Evolutionary conservation across 345 rosid genomes (phyloP).

Genomic region (Carallia brachiata): DNA sequence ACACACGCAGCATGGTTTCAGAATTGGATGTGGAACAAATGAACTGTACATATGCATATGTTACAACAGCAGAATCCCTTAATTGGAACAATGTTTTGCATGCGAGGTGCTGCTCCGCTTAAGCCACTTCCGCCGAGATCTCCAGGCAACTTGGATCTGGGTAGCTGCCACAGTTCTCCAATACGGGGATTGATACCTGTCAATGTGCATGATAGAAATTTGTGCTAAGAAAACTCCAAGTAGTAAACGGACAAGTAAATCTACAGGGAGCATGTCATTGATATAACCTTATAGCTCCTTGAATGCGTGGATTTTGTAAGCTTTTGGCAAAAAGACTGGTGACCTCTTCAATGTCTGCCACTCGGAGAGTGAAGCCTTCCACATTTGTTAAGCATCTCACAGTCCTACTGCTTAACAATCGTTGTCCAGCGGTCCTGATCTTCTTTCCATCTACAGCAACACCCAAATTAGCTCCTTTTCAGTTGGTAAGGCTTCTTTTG

Average conservation of each 20-base stretch:
- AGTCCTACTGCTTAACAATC: conserved; percentile 50
- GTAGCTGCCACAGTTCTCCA: conserved; percentile 67
- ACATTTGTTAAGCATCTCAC: conserved; percentile 72
- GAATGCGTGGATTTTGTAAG: conserved; percentile 62
- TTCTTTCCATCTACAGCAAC: conserved; percentile 51
- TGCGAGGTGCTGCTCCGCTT: conserved; percentile 28
- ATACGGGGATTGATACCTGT: conserved; percentile 76
- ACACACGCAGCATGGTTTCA: no score
- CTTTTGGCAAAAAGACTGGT: conserved; percentile 62
- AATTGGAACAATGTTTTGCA: conserved; percentile 6
- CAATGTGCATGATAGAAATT: not conserved
- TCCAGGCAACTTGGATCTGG: conserved; percentile 81
- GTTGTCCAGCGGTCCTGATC: conserved; percentile 43
- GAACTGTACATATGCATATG: no score
- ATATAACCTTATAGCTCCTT: conserved; percentile 77
- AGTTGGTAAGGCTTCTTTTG: not conserved
- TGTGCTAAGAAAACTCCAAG: not conserved
- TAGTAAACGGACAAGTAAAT: not conserved
- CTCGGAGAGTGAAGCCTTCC: conserved; percentile 81
- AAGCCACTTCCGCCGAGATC: conserved; percentile 62
- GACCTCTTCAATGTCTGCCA: conserved; percentile 80
- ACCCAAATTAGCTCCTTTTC: not conserved
- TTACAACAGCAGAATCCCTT: not conserved
- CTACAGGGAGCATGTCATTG: not conserved
- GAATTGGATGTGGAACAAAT: no score